Evolutionary conservation across 805 yeast species (phyloP).

Genomic region (Starmerella sirachaensis): DNA sequence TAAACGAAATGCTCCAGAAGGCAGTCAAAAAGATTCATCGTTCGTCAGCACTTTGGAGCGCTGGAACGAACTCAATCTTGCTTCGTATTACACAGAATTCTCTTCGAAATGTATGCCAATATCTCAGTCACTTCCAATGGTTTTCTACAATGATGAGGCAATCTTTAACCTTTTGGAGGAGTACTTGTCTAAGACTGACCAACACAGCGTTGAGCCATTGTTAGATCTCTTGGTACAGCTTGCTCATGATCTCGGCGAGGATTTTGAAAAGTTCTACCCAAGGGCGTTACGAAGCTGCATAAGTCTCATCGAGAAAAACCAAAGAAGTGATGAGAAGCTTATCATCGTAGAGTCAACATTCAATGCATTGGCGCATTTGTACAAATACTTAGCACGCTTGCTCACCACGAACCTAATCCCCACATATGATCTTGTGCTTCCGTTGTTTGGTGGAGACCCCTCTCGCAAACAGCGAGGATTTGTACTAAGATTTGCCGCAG

Average conservation of each 20-base stretch:
- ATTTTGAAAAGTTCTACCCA: slow-evolving; percentile 61
- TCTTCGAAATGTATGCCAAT: slow-evolving; percentile 41
- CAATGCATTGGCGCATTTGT: slow-evolving; percentile 72
- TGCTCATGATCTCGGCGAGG: slow-evolving; percentile 85
- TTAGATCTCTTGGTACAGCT: slow-evolving; percentile 73
- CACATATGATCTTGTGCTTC: slow-evolving; percentile 54
- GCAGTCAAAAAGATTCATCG: slow-evolving; percentile 41
- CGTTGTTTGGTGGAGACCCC: slow-evolving; percentile 43
- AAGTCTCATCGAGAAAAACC: slow-evolving; percentile 31
- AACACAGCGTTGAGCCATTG: slow-evolving; percentile 64
- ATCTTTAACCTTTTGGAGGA: slow-evolving; percentile 44
- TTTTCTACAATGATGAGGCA: slow-evolving; percentile 53
- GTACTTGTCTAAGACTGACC: slow-evolving; percentile 46
- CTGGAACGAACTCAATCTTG: slow-evolving; percentile 78
- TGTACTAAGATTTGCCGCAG: slow-evolving; percentile 74
- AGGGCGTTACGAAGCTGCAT: slow-evolving; percentile 42
- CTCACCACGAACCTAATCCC: slow-evolving; percentile 52
- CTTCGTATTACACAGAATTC: slow-evolving; percentile 58
- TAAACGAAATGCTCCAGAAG: slow-evolving; percentile 22
- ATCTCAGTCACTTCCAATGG: slow-evolving; percentile 65
- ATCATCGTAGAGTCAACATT: slow-evolving; percentile 70
- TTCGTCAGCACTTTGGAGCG: slow-evolving; percentile 67
- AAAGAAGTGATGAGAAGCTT: slow-evolving; percentile 38
- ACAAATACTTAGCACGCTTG: slow-evolving; percentile 67
- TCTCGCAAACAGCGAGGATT: slow-evolving; percentile 32